Base-by-base conservation (phyloP, 176 grass and related monocot genomes). In the Tuctoria greenei region DNA sequence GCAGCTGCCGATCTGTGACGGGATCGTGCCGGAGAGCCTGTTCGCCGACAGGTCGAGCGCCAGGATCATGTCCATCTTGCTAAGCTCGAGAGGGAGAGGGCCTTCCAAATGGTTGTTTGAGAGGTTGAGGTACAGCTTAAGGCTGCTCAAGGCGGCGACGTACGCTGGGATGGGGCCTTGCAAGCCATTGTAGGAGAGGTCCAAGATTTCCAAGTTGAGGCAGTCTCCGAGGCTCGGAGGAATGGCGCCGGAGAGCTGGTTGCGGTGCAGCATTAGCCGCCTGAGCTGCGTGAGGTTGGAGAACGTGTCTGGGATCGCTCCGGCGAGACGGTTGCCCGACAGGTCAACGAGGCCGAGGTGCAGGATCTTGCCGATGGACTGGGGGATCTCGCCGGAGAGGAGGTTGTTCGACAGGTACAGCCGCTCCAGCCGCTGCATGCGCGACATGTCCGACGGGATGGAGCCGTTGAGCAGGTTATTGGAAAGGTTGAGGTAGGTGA, bases 21-120 rank as follows among this genome's bases (percentile, higher is more conserved):
- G 88, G 51, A 97, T 87, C 25, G 34, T 0, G 37, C 89, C 92
- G 37, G 84, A 56, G 44, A 96, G 73, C 41, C 34, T 63, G 74
- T 96, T 96, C 49, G 15, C 74, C 16, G 89, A 96, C 73, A 96
- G 70, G 55, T 96, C 92, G 34, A 96, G 37, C 26, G 84, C 86
- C 14, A 96, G 64, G 14, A 92, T 82, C 89, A 91, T 91, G 35
- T 92, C 86, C 92, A 96, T 96, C 69, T 96, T 91, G 73, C 86
- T 87, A 2, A 96, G 92, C 83, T 82, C 86, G 12, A 91, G 10
- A 9, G 92, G 92, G 16, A 96, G 64, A 11, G 75, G 44, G 8
- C 92, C 92, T 24, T 92, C 84, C 12, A 96, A 39, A 64, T 82
- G 46, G 72, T 96, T 96, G 92, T 70, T 85, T 0, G 92, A 96